Percentiles rank a stretch among this genome's conserved stretches.
phyloP scores from a whole-genome alignment of 192 early-diverging fungal species.

The Paraglomus brasilianum region DNA sequence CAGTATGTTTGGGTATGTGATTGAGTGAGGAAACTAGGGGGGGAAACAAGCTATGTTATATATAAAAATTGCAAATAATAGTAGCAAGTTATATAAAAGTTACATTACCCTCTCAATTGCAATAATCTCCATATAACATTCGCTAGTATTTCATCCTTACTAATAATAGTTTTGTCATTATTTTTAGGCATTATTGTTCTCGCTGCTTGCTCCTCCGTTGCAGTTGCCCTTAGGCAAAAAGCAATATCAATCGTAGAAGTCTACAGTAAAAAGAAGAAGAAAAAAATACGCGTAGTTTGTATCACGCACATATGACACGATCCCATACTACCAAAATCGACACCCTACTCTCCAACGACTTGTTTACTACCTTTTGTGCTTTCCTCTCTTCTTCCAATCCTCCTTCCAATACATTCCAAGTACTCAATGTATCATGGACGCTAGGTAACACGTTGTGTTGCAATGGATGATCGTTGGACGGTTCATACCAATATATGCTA shows the following conservation, averaged over 20 bases:
- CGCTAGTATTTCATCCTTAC: constrained; percentile 44
- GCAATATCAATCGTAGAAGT: constrained; percentile 37
- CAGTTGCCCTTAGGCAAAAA: constrained; percentile 41
- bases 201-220: constrained; percentile 35
- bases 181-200: constrained; percentile 36
- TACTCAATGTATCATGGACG: constrained; percentile 36
- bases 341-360: no score
- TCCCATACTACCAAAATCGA: no score
- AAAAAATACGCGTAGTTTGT: constrained; percentile 1
- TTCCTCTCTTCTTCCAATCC: constrained; percentile 44
- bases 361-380: constrained; percentile 12
- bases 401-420: constrained; percentile 47
- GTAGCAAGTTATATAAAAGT: constrained; percentile 4
- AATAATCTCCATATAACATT: constrained; percentile 44
- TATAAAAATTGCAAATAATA: constrained; percentile 25
- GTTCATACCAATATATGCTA: constrained; percentile 59
- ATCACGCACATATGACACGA: not conserved
- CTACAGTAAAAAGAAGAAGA: constrained; percentile 22
- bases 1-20: constrained; percentile 41
- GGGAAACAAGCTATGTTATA: not conserved
- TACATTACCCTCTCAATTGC: constrained; percentile 42
- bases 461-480: constrained; percentile 56
- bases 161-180: constrained; percentile 33
- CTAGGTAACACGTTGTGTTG: constrained; percentile 50
- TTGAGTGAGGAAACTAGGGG: constrained; percentile 39